Evolutionary conservation across 306 rosid genomes (phyloP), one percentile per base, ranked within the genome.

Genomic region (Prinsepia uniflora): DNA sequence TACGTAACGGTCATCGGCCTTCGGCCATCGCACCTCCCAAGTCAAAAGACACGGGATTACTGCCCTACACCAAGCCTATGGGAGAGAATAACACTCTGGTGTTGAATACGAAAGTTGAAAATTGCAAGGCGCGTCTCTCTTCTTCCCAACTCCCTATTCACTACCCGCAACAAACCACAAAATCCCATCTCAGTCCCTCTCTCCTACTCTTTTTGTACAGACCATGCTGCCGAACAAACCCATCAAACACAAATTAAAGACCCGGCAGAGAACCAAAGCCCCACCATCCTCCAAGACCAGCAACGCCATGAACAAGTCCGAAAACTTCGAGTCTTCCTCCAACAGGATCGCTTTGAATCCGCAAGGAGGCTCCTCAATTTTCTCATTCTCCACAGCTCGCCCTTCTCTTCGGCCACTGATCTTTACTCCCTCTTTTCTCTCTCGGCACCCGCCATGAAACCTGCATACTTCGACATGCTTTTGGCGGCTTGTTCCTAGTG

Each of bases 321-420:
- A 47, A 83, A 83, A 75, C 80, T 90, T 64, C 84, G 75, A 14
- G 34, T 45, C n/a, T 80, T 92, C 71, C 81, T 86, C 30, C 78
- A 74, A 59, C 76, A 81, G 49, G 84, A 75, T 44, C 87, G 72
- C 30, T 69, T 72, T 2, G 77, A 77, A 41, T 47, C 82, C 11
- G 92, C 89, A 0, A 61, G 68, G 58, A 63, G 80, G 22, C 70
- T 86, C 72, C 75, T 86, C 86, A 86, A 70, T 56, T 84, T 89
- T 34, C 81, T 86, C 67, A 6, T 89, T 24, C 77, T 44, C 64
- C 75, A 90, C 22, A 74, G 74, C 45, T 73, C 62, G 44, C 69
- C 67, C 4, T 85, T 85, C 56, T 81, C 84, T 44, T 88, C 95
- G 5, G 86, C 93, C 65, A 76, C 70, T 8, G 81, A 92, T 13